phyloP scores from a whole-genome alignment of 305 asterid species.

The Fraxinus nigra region DNA sequence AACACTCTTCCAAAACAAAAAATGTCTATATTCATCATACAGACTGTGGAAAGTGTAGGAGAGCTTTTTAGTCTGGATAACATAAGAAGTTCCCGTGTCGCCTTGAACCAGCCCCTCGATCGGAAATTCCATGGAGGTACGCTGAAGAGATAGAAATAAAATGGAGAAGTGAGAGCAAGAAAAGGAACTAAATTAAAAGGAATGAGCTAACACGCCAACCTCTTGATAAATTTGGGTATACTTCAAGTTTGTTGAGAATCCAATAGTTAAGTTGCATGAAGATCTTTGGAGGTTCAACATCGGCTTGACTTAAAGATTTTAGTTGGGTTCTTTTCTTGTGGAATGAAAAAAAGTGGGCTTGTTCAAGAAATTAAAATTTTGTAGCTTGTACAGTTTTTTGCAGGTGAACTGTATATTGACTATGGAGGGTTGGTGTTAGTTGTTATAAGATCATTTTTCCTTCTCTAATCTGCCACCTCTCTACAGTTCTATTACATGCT shows the following conservation, averaged over 20 bases:
- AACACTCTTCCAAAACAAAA: constrained; percentile 23
- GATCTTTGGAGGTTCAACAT: constrained; percentile 33
- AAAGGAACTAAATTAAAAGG: constrained; percentile 20
- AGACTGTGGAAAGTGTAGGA: constrained; percentile 40
- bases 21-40: constrained; percentile 26
- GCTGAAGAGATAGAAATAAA: constrained; percentile 16
- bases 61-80: constrained; percentile 51
- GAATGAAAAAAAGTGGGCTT: constrained; percentile 1
- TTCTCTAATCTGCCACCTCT: constrained; percentile 20
- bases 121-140: constrained; percentile 58
- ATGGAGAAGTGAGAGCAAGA: constrained; percentile 16
- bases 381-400: constrained; percentile 18
- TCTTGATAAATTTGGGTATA: constrained; percentile 20
- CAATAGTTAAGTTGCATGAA: constrained; percentile 4
- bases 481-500: neutral
- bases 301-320: constrained; percentile 39
- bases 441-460: constrained; percentile 14
- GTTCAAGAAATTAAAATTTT: neutral
- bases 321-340: constrained; percentile 31
- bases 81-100: constrained; percentile 29
- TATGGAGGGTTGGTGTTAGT: constrained; percentile 39
- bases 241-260: neutral
- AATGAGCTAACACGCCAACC: constrained; percentile 75
- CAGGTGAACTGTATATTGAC: constrained; percentile 70
- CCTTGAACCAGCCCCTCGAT: constrained; percentile 29